Base-by-base conservation (phyloP, 2,329 filamentous ascomycete species). In the Atkinsonella texensis region DNA sequence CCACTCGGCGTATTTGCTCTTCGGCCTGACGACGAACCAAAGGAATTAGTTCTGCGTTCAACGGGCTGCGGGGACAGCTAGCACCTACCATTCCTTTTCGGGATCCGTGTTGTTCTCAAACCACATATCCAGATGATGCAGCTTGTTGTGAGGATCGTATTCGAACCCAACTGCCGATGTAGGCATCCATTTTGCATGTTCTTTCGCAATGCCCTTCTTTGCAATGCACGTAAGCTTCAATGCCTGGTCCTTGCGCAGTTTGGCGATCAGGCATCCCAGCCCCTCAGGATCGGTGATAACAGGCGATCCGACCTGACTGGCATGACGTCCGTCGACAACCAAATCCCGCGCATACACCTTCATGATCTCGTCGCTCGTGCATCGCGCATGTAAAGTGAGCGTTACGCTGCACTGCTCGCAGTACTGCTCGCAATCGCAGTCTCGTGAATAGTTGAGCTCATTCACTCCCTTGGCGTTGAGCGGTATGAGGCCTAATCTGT, bases 171-270 rank as follows among this genome's bases (percentile, higher is more conserved):
- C 84, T 3, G 93, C 93, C 41, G 89, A 80, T 38, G 87, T 91
- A 2, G 93, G 90, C 62, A 89, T 87, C 93, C 93, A 98, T 70
- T 98, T 98, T 10, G 93, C 88, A 69, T 98, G 93, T 68, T 98
- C 93, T 75, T 98, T 98, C 39, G 91, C 90, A 57, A 97, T 97
- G 1, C 93, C 93, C 76, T 97, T 97, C 76, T 95, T 96, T 48
- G 91, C 93, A 58, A 96, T 86, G 65, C 91, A 97, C 55, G 81
- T 87, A 63, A 98, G 80, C 66, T 89, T 85, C 54, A 98, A 73
- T 68, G 95, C 89, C 70, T 98, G 93, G 2, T 86, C 89, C 63
- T 84, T 85, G 53, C 91, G 79, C 64, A 98, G 73, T 75, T 97
- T 97, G 62, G 86, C 87, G 58, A 98, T 91, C 59, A 97, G 76